A percentile compares a stretch with the other conserved stretches of the same genome.
Conservation (phyloP, 108 stramenopile genomes). For the Pseudonitzschia multistriata region DNA sequence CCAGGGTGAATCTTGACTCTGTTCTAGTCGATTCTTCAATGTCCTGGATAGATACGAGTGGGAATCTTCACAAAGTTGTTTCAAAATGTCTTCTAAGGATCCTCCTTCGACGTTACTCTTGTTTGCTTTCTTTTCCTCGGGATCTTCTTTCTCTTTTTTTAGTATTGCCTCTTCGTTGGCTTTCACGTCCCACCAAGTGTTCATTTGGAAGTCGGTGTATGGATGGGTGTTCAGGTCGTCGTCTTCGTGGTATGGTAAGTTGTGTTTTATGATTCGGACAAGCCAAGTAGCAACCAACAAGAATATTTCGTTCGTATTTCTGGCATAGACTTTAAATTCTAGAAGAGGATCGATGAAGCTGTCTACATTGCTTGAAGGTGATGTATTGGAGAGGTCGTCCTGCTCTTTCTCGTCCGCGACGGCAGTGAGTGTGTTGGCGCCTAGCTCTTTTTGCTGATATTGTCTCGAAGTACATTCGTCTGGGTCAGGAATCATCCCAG, state of each 20-base stretch:
- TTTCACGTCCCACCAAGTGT: conserved; percentile 64
- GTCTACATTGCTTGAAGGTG: background rate
- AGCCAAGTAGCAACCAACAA: conserved; percentile 57
- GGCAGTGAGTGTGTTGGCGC: background rate
- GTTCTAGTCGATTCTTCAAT: background rate
- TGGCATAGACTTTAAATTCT: conserved; percentile 50
- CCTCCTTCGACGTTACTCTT: conserved; percentile 4
- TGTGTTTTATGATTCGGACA: conserved; percentile 24
- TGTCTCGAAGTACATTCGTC: background rate
- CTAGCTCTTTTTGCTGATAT: background rate
- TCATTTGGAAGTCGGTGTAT: conserved; percentile 51
- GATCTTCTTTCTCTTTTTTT: conserved; percentile 2
- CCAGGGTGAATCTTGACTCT: conserved; percentile 16
- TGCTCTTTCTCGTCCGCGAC: background rate
- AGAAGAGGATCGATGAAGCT: conserved; percentile 41
- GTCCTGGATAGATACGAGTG: conserved; percentile 35
- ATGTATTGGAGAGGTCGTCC: background rate
- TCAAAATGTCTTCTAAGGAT: conserved; percentile 28
- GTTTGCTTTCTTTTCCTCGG: background rate
- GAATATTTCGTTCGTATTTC: conserved; percentile 62
- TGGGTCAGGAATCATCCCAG: conserved; percentile 39
- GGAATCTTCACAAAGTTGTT: conserved; percentile 46
- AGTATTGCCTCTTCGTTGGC: conserved; percentile 12
- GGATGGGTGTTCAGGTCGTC: conserved; percentile 24
- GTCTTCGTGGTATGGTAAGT: conserved; percentile 31